These are phyloP conservation scores for Thielaviopsis musarum DNA, from an alignment of 2,329 filamentous ascomycete species.

Conservation along the genomic window DNA sequence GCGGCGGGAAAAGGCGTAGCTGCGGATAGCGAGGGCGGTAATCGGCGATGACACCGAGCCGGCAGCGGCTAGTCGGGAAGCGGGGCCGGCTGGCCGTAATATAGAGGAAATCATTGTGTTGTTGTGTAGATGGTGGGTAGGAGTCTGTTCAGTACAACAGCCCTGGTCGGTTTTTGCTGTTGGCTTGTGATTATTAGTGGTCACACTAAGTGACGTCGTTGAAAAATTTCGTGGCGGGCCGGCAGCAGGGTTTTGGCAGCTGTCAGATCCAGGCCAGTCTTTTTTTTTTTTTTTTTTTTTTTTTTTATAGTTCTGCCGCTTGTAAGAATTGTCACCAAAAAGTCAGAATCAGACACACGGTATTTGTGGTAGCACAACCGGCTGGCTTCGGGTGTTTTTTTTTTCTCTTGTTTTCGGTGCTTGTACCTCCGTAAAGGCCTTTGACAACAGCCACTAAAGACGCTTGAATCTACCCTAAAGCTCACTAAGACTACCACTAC, in stretches of 20 bases:
- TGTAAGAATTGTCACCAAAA: not conserved
- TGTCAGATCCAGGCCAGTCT: too few relatives aligned
- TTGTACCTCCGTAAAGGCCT: too few relatives aligned
- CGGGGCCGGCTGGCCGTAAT: not conserved
- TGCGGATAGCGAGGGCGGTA: not conserved
- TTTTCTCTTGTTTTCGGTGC: not conserved
- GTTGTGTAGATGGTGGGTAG: not conserved
- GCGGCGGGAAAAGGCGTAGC: conserved; percentile 3
- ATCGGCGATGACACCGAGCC: not conserved
- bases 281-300: too few relatives aligned
- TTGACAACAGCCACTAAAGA: too few relatives aligned
- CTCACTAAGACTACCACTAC: too few relatives aligned
- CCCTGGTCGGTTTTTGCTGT: too few relatives aligned
- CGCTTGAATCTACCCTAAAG: too few relatives aligned
- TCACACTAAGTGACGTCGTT: conserved; percentile 6
- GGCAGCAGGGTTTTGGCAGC: not conserved
- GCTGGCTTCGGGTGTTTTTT: not conserved
- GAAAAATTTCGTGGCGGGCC: conserved; percentile 4
- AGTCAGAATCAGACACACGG: not conserved
- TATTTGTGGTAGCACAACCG: not conserved
- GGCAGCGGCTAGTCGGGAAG: not conserved
- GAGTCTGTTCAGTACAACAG: not conserved
- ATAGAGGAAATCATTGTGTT: not conserved
- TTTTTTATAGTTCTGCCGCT: too few relatives aligned
- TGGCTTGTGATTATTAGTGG: not conserved